Evolutionary conservation across 2,329 filamentous ascomycete species (phyloP).

Genomic region (Fusarium euwallaceae): DNA sequence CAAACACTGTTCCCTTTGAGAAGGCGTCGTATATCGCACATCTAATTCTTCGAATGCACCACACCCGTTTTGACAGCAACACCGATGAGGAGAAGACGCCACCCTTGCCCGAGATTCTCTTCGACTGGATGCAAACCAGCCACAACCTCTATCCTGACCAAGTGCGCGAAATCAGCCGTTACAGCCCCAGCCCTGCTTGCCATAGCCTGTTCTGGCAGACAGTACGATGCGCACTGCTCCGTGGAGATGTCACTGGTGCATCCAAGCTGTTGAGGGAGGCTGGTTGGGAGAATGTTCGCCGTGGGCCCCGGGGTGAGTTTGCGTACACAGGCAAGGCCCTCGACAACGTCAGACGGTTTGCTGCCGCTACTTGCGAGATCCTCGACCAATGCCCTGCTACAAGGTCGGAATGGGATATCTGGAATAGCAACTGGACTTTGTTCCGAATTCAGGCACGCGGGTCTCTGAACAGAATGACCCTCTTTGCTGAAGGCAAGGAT

Average conservation of each 20-base stretch:
- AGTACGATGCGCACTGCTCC: slow-evolving; percentile 79
- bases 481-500: slow-evolving; percentile 83
- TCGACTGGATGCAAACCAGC: slow-evolving; percentile 84
- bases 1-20: slow-evolving; percentile 72
- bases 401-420: slow-evolving; percentile 83
- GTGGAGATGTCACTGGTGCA: slow-evolving; percentile 78
- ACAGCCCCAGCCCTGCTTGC: slow-evolving; percentile 79
- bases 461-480: slow-evolving; percentile 77
- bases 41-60: slow-evolving; percentile 83
- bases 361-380: slow-evolving; percentile 75
- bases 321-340: slow-evolving; percentile 83
- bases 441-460: slow-evolving; percentile 83
- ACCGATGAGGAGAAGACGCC: slow-evolving; percentile 57
- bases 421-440: slow-evolving; percentile 83
- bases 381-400: slow-evolving; percentile 80
- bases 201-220: slow-evolving; percentile 88
- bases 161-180: slow-evolving; percentile 71
- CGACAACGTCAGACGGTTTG: slow-evolving; percentile 80
- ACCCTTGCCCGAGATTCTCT: slow-evolving; percentile 80
- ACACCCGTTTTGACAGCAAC: slow-evolving; percentile 65
- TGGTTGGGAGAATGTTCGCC: slow-evolving; percentile 82
- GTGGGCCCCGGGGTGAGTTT: slow-evolving; percentile 72
- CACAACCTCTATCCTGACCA: slow-evolving; percentile 81
- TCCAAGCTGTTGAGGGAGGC: slow-evolving; percentile 78
- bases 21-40: slow-evolving; percentile 86